Evolutionary conservation across 2,329 filamentous ascomycete genomes (phyloP), one percentile per base, ranked within the genome.

Genomic region (Fusarium praegraminearum): DNA sequence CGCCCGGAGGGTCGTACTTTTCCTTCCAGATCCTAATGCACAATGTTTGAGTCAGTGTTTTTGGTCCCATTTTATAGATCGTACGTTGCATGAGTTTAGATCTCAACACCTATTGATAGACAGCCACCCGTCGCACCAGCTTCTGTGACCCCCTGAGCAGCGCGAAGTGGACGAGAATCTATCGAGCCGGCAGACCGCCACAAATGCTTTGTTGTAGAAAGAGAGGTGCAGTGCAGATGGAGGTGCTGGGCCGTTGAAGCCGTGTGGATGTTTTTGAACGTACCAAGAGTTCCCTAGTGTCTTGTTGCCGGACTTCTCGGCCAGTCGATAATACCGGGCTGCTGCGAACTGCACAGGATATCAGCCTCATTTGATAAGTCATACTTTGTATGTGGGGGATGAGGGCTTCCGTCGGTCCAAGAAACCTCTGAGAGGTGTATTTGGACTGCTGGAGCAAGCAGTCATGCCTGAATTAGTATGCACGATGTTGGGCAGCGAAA

Each of bases 221-320:
- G 61, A 69, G 33, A 61, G 51, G 51, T 55, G 47, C 52, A 67
- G 67, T 55, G 47, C 52, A 67, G 67, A 52, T 30, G 52, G 58
- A 56, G 58, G 40, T 53, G 47, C 20, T 56, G n/a, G 66, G 59
- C 69, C 55, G 66, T 72, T 64, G 67, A 53, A 69, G 53, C 62
- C 57, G 70, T 58, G 46, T 68, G 66, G 47, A 87, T 30, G 92
- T 80, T 46, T 68, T 13, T 26, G 64, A 47, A 87, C 92, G 80
- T 90, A 98, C 95, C 96, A 99, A 75, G 93, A 92, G 83, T 98
- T 98, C 67, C 96, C 96, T 70, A 98, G 84, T 57, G 90, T 94
- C 84, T 97, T 98, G 81, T 90, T 92, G 52, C 95, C 95, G 77
- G 90, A 92, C 76, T 93, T 86, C 82, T 98, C 96, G 38, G 96